Percentiles rank a stretch among this genome's conserved stretches.
Conservation (phyloP, 192 early-diverging fungal genomes). For the Spinellus fusiger region DNA sequence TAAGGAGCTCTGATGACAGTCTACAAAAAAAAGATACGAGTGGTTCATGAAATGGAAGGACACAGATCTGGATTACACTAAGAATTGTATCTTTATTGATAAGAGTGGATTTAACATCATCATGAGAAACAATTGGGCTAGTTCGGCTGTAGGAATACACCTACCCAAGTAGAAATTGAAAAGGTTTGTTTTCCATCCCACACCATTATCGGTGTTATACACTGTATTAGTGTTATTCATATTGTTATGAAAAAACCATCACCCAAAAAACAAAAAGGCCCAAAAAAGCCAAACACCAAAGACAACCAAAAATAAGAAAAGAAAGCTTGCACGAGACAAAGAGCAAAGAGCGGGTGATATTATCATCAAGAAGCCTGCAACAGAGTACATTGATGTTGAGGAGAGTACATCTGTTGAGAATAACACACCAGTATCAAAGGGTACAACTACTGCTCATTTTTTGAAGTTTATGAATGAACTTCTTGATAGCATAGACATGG, state of each 20-base stretch:
- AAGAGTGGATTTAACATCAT: neutral
- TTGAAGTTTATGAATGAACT: conserved; percentile 10
- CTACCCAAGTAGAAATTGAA: conserved; percentile 1
- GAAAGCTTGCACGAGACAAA: conserved; percentile 3
- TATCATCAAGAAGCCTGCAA: conserved; percentile 5
- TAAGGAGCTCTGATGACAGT: neutral
- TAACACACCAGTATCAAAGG: conserved; percentile 2
- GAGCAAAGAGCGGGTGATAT: conserved; percentile 3
- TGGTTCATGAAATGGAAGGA: conserved; percentile 10
- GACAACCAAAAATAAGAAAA: conserved; percentile 1
- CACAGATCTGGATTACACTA: conserved; percentile 1
- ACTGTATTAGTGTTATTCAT: conserved; percentile 1
- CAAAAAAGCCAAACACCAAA: neutral
- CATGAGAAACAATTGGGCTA: conserved; percentile 1
- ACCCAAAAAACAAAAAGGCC: neutral
- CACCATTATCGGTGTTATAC: conserved; percentile 9
- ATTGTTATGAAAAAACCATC: neutral
- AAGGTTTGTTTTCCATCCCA: neutral
- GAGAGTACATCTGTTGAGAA: neutral
- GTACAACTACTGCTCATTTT: conserved; percentile 10
- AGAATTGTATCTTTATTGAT: neutral
- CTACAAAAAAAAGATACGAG: conserved; percentile 12
- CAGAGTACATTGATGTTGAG: conserved; percentile 9
- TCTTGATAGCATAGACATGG: conserved; percentile 12
- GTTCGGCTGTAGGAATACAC: conserved; percentile 2